These are phyloP conservation scores for Phytophthora meadii DNA, from an alignment of 352 stramenopile genomes.

Conservation along the genomic window DNA sequence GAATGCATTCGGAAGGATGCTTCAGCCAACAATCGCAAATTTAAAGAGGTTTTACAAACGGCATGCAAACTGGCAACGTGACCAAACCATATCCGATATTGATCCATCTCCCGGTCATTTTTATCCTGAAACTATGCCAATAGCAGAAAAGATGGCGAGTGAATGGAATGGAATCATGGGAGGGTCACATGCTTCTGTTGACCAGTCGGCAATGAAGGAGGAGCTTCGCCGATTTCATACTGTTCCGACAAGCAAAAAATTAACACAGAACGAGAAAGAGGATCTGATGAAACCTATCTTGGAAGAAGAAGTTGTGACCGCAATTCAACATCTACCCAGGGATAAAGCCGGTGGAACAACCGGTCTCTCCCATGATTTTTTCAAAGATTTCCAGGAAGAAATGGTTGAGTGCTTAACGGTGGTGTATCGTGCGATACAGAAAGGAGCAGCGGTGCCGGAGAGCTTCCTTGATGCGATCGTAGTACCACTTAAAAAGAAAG, in stretches of 20 bases:
- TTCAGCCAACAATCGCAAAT: neutral
- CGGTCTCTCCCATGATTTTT: constrained; percentile 1
- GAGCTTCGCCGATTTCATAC: neutral
- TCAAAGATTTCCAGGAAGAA: too few species aligned
- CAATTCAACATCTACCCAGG: neutral
- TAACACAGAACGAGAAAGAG: neutral
- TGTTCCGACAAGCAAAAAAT: neutral
- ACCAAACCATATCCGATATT: constrained; percentile 1
- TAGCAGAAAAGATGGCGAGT: constrained; percentile 3
- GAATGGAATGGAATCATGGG: constrained; percentile 13
- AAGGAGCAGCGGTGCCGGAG: neutral
- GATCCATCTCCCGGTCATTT: constrained; percentile 1
- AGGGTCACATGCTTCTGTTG: neutral
- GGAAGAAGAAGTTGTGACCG: neutral
- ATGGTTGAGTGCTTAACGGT: neutral
- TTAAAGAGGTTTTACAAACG: constrained; percentile 3
- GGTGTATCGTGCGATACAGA: neutral
- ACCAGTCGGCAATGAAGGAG: neutral
- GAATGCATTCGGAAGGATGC: neutral
- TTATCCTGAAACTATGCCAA: neutral
- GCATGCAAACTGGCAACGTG: constrained; percentile 6
- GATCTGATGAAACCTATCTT: neutral
- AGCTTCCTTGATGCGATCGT: constrained; percentile 1
- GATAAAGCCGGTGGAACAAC: neutral
- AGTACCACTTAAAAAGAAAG: neutral